These are phyloP conservation scores for Arxiozyma slooffiae DNA, from an alignment of 1,139 yeast genomes.

Conservation along the genomic window DNA sequence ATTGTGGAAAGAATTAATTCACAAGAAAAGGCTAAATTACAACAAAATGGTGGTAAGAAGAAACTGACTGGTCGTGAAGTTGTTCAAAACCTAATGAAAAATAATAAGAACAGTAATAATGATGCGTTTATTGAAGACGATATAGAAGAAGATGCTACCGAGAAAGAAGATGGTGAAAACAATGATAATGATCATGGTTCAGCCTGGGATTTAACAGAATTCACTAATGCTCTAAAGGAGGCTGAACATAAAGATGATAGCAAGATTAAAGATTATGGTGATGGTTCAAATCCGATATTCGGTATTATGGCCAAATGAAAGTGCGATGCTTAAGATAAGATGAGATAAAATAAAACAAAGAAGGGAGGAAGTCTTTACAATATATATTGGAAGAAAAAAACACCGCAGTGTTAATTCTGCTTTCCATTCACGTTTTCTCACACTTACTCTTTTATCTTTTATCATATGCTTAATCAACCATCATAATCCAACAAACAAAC, in stretches of 20 bases:
- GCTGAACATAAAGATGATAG: conserved; percentile 21
- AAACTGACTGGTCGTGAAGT: conserved; percentile 72
- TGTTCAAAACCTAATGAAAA: conserved; percentile 52
- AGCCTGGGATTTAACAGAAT: conserved; percentile 61
- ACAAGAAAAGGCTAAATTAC: conserved; percentile 40
- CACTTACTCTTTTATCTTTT: neutral
- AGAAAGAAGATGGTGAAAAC: conserved; percentile 34
- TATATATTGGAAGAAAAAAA: too few relatives aligned
- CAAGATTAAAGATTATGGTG: conserved; percentile 35
- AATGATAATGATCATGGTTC: conserved; percentile 37
- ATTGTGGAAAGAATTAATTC: conserved; percentile 51
- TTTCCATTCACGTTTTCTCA: neutral
- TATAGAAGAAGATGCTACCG: conserved; percentile 45
- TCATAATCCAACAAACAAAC: neutral
- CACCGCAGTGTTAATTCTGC: too few relatives aligned
- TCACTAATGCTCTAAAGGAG: conserved; percentile 25
- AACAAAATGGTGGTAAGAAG: conserved; percentile 32
- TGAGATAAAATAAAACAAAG: too few relatives aligned
- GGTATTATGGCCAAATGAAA: conserved; percentile 16
- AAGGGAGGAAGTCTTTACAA: too few relatives aligned
- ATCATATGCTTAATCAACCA: neutral
- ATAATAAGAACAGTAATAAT: neutral
- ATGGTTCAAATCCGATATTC: conserved; percentile 34
- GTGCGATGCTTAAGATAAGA: too few relatives aligned
- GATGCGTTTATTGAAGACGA: neutral